Evolutionary conservation across 306 rosid genomes (phyloP), one percentile per base, ranked within the genome.

Genomic region (Gleditsia sinensis): DNA sequence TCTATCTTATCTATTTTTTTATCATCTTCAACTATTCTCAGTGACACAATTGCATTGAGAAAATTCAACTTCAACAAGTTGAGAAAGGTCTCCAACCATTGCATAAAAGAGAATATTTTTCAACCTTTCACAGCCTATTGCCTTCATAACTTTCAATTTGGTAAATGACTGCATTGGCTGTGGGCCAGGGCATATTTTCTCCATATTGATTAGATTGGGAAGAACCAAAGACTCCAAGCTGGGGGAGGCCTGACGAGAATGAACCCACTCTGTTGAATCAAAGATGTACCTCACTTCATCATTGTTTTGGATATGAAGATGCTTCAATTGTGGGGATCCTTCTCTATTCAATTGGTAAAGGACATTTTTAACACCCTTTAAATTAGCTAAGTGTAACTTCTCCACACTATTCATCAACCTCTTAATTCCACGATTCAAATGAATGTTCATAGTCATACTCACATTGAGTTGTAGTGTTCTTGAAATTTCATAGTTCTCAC

Each of bases 361-460:
- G 25, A 57, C 24, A 45, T 39, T 74, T 33, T 25, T 37, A 8
- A 34, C 55, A 24, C 56, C 58, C 70, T 19, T 50, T 24, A 45
- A 19, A 25, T 72, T 78, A 65, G 50, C 62, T 17, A 84, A 14
- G 14, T 55, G 34, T 68, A 84, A 63, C 16, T 48, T 59, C 49
- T 80, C 78, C 61, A 39, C 73, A 16, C 80, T 77, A 0, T 69
- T 74, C 39, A 12, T 6, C 12, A 72, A 9, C 4, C 6, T 10
- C 7, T 30, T 33, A 4, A 59, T 2, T 7, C 77, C 69, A 45
- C 1, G 33, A 1, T 33, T 13, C 14, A 14, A n/a, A n/a, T n/a
- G n/a, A n/a, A n/a, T n/a, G n/a, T n/a, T n/a, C n/a, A n/a, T n/a
- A n/a, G n/a, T n/a, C n/a, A n/a, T n/a, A n/a, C n/a, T n/a, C n/a